Base-by-base conservation (phyloP, 148 eudicot species). In the Amaranthus cruentus region DNA sequence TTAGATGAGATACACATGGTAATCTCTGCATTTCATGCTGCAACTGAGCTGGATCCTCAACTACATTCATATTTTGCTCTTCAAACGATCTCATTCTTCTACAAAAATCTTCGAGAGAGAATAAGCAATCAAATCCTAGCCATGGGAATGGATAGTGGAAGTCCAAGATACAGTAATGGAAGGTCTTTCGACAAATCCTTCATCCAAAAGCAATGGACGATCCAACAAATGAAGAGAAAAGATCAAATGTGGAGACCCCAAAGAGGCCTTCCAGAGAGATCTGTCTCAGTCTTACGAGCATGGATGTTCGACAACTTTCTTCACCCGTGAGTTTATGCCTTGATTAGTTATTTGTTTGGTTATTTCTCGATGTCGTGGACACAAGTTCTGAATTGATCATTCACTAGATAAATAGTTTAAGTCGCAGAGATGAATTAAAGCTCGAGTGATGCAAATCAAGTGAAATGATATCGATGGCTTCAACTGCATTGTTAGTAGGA, bases 261-360 rank as follows among this genome's bases (percentile, higher is more conserved):
- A 62, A 86, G 98, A 89, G 98, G 98, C 68, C 79, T 93, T 80
- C 98, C 98, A 0, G 98, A 93, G 81, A 84, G 84, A 87, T 91
- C 98, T 44, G 98, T 93, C 78, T 93, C 98, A 0, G 91, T 91
- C 70, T 81, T 93, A 67, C 81, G 98, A 10, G 92, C 94, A 42
- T 93, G 98, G 98, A 93, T 93, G 98, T 93, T 93, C 73, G 96
- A 93, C 66, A 93, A 93, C 82, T 93, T 93, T 76, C 98, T 93
- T 70, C 98, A 87, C 79, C 98, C 98, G 98, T 93, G 70, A 86
- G 89, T 28, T 28, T 28, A 28, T 28, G 38, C 38, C 38, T 28
- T 28, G 2, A 28, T 28, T 28, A 28, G 1, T 28, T 28, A 28
- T 28, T 28, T 28, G 38, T 28, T 70, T n/a, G 9, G 51, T 67